These are phyloP conservation scores for Pythium rishiriense DNA, from an alignment of 352 stramenopile genomes.

Conservation along the genomic window DNA sequence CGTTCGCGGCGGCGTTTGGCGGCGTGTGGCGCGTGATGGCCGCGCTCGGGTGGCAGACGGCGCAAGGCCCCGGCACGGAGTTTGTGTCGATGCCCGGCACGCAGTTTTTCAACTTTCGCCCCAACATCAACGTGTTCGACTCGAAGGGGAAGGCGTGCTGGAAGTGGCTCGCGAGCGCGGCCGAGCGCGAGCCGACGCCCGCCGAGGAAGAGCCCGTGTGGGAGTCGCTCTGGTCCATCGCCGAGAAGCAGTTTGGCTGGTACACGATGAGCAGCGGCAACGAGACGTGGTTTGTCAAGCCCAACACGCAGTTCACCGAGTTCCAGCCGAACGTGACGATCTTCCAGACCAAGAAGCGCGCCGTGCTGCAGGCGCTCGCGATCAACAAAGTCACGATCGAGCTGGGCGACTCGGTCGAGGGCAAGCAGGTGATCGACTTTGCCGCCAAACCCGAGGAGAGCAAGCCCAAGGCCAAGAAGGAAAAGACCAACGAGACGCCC, in stretches of 20 bases:
- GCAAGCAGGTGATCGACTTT: constrained; percentile 61
- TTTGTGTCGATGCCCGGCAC: constrained; percentile 78
- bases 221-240: constrained; percentile 67
- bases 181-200: constrained; percentile 27
- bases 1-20: constrained; percentile 51
- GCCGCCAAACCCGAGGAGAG: constrained; percentile 20
- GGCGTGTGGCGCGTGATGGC: constrained; percentile 50
- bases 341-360: constrained; percentile 77
- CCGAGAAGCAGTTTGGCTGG: constrained; percentile 61
- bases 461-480: constrained; percentile 22
- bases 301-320: constrained; percentile 63
- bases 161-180: constrained; percentile 62
- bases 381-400: constrained; percentile 49
- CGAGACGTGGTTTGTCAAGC: constrained; percentile 79
- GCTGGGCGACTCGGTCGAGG: constrained; percentile 71
- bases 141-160: constrained; percentile 75
- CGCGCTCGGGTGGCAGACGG: constrained; percentile 61
- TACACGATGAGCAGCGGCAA: constrained; percentile 69
- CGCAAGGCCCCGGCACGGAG: constrained; percentile 50
- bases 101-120: constrained; percentile 81
- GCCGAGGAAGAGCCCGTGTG: constrained; percentile 39
- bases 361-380: constrained; percentile 64
- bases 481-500: constrained; percentile 12
- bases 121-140: constrained; percentile 85
- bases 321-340: constrained; percentile 80